phyloP scores from a whole-genome alignment of 139 green algal genomes.

The Tetraselmis striata region DNA sequence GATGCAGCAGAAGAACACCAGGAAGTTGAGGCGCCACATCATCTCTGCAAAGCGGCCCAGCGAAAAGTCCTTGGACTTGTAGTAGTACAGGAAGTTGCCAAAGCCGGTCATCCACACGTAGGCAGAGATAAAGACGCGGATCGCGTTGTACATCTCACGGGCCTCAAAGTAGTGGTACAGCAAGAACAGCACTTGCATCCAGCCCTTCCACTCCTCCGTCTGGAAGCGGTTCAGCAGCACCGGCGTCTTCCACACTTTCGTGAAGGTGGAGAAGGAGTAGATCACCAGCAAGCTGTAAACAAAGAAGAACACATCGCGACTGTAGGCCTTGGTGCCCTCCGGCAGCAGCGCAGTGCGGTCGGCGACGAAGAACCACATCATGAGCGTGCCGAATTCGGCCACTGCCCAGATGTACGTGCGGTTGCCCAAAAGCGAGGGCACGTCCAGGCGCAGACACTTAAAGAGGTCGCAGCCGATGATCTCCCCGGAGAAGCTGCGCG shows the following conservation, averaged over 20 bases:
- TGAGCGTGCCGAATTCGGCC: conserved; percentile 69
- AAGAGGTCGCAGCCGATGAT: neutral
- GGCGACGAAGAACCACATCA: conserved; percentile 83
- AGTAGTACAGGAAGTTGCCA: conserved; percentile 96
- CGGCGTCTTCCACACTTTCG: conserved; percentile 38
- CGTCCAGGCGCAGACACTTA: neutral
- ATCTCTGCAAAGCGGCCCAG: conserved; percentile 81
- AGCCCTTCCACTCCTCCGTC: conserved; percentile 97
- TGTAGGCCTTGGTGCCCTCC: conserved; percentile 45
- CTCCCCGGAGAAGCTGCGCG: neutral
- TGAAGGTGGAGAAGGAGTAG: conserved; percentile 11
- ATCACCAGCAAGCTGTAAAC: conserved; percentile 55
- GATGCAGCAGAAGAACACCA: conserved; percentile 74
- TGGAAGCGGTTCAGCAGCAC: conserved; percentile 84
- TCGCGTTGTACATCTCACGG: conserved; percentile 91
- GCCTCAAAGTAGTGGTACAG: conserved; percentile 96
- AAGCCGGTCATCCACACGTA: conserved; percentile 99
- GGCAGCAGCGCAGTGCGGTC: conserved; percentile 65
- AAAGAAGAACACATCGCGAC: conserved; percentile 72
- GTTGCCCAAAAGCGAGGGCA: neutral
- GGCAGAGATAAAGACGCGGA: conserved; percentile 91
- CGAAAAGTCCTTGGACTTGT: conserved; percentile 70
- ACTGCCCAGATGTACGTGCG: neutral
- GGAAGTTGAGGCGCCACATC: conserved; percentile 97
- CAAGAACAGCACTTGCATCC: conserved; percentile 94